Evolutionary conservation across 305 asterid species (phyloP).

Genomic region (Rubia occidens): DNA sequence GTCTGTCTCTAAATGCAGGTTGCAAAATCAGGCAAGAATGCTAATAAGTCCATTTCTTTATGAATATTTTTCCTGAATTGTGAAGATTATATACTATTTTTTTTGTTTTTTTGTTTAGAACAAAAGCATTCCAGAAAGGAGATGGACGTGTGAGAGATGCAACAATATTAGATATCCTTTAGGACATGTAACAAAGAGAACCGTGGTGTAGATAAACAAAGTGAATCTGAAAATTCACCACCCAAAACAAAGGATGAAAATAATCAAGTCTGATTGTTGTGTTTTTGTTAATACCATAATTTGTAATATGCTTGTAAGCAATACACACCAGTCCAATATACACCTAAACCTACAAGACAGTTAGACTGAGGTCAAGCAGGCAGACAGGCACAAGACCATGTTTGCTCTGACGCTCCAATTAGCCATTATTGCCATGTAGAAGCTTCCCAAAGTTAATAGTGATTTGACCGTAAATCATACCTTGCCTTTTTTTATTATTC

Average conservation of each 20-base stretch:
- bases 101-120: conserved; percentile 25
- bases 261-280: conserved; percentile 67
- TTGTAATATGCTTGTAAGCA: no score
- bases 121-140: conserved; percentile 85
- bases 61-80: neutral
- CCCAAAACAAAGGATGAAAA: conserved; percentile 47
- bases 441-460: no score
- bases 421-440: no score
- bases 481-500: no score
- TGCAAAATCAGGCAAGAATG: conserved; percentile 42
- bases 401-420: no score
- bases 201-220: conserved; percentile 83
- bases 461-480: no score
- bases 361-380: no score
- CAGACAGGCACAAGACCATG: no score
- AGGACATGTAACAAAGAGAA: conserved; percentile 90
- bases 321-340: no score
- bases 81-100: conserved; percentile 13
- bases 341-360: no score
- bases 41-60: conserved; percentile 43
- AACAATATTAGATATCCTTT: conserved; percentile 78
- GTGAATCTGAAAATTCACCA: conserved; percentile 41
- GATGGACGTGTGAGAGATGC: conserved; percentile 96
- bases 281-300: neutral
- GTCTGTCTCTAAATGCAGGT: conserved; percentile 34